Evolutionary conservation across 2,329 filamentous ascomycete genomes (phyloP), one percentile per base, ranked within the genome.

Genomic region (Bipolaris gigantea): DNA sequence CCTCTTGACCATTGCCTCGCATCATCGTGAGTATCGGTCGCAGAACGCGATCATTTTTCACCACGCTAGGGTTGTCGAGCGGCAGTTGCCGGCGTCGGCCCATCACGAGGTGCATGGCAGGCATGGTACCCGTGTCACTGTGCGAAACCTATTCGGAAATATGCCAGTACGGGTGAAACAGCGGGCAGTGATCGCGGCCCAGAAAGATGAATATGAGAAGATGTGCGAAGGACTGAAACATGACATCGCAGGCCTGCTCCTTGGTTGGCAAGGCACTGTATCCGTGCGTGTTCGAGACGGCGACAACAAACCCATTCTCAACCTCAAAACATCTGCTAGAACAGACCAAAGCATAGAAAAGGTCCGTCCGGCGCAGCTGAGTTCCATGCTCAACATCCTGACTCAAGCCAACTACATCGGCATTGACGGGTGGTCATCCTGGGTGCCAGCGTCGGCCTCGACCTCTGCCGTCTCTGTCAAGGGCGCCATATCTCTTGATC

Each of bases 101-200:
- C 82, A 86, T 44, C 82, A 89, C 41, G 78, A 81, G 43, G 64
- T 79, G 8, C 76, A 75, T 33, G 82, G 81, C 51, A 72, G 77
- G 18, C 85, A 90, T 75, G 93, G 93, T 4, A 96, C 92, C 0
- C 83, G 85, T 25, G 85, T 93, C 2, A 82, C 81, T 0, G 88
- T 96, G 5, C 84, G 87, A 51, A 87, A 96, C 70, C 78, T 97
- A 1, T 97, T 97, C 74, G 92, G 92, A 0, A 89, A 87, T 54
- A 90, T 97, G 84, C 92, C 93, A 0, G 93, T 97, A 11, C 86
- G 93, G 13, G 87, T 95, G 23, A 96, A 94, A 70, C 89, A 92
- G 63, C 83, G 92, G 58, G 83, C 83, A 0, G 62, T 85, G 3
- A 75, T 59, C 71, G 80, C 35, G 77, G 84, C 64, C 80, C 79